phyloP scores from a whole-genome alignment of 139 green algal species.

The Chlorella sp. region DNA sequence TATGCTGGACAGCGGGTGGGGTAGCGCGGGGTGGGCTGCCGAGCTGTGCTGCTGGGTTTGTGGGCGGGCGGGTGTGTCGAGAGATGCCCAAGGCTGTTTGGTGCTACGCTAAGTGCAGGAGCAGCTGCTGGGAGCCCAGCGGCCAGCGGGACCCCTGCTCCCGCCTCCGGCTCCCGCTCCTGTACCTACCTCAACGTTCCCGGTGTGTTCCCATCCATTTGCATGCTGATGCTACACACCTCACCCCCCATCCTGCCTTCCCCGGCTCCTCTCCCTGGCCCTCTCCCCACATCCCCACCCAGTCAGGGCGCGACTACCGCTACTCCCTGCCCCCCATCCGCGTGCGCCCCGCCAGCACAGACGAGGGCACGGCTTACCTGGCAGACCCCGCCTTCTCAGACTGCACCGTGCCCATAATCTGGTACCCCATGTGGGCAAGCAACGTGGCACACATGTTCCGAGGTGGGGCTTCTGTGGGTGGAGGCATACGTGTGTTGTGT shows the following conservation, averaged over 20 bases:
- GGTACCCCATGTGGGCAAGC: background rate
- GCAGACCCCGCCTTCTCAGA: background rate
- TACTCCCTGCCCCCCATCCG: background rate
- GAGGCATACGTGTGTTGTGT: too few species aligned
- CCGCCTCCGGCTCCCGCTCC: too few species aligned
- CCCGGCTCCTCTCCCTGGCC: background rate
- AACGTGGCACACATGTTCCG: constrained; percentile 8
- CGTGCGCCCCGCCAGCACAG: constrained; percentile 1
- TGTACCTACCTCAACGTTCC: too few species aligned
- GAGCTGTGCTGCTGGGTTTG: too few species aligned
- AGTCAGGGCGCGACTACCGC: constrained; percentile 4
- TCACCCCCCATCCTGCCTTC: background rate
- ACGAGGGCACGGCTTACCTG: constrained; percentile 2
- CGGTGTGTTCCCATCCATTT: too few species aligned
- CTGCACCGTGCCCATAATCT: constrained; percentile 15
- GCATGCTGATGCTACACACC: too few species aligned
- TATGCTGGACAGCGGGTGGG: background rate
- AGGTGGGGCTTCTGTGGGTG: too few species aligned
- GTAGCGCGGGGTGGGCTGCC: too few species aligned
- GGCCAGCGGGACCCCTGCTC: too few species aligned
- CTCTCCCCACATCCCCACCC: background rate
- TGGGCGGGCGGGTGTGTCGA: too few species aligned
- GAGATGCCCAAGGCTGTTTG: background rate
- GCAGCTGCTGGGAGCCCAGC: background rate
- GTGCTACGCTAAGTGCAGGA: background rate